These are phyloP conservation scores for Neonectria faginata DNA, from an alignment of 2,329 filamentous ascomycete genomes.

Conservation along the genomic window DNA sequence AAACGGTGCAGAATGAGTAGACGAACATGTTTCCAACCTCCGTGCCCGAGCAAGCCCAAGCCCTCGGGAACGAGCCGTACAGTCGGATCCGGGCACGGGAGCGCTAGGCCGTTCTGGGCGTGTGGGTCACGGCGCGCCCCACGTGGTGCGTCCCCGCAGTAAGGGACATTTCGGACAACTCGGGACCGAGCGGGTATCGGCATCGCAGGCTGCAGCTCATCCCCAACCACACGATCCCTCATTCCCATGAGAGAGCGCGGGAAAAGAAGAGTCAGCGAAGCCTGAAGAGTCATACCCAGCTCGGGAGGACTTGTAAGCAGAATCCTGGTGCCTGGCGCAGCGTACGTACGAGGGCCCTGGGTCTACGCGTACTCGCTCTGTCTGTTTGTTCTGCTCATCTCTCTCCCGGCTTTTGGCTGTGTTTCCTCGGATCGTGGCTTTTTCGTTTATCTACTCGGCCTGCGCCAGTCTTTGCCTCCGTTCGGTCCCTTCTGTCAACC, in stretches of 20 bases:
- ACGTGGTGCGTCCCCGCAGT: constrained; percentile 3
- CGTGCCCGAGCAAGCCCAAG: not conserved
- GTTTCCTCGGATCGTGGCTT: not conserved
- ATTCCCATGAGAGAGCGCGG: not conserved
- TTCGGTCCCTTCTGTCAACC: not conserved
- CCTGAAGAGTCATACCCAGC: not conserved
- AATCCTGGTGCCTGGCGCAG: too few species aligned
- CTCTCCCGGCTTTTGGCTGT: not conserved
- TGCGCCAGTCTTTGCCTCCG: not conserved
- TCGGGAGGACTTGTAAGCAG: too few species aligned
- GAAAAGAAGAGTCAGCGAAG: not conserved
- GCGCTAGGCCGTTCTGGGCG: constrained; percentile 38
- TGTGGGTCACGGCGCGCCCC: not conserved
- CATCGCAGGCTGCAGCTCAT: not conserved
- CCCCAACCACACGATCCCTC: not conserved
- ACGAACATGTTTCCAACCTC: not conserved
- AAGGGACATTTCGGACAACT: constrained; percentile 7
- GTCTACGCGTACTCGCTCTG: not conserved
- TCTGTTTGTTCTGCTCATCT: not conserved
- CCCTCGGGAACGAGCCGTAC: constrained; percentile 28
- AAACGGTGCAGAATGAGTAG: not conserved
- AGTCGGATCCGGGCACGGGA: constrained; percentile 37
- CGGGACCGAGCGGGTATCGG: constrained; percentile 28
- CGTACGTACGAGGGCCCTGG: too few species aligned
- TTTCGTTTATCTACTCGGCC: not conserved